Percentiles rank a stretch among this genome's conserved stretches.
Conservation (phyloP, 2,329 filamentous ascomycete species). For the Talaromyces sp. region DNA sequence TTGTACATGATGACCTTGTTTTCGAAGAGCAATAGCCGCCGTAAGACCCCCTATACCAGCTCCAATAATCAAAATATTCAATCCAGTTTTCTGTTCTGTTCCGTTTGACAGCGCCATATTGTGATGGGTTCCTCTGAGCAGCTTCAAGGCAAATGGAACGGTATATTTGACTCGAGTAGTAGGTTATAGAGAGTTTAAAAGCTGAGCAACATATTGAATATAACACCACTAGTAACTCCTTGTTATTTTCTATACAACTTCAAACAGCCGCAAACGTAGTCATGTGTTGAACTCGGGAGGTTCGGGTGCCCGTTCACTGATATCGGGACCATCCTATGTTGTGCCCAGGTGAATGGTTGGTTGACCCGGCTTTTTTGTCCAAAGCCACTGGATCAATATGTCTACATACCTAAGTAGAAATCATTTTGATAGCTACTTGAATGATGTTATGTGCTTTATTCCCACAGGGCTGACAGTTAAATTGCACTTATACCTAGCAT, state of each 20-base stretch:
- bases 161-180: not conserved
- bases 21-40: constrained; percentile 46
- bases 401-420: no score
- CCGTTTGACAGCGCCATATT: not conserved
- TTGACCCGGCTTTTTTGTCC: no score
- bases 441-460: no score
- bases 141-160: not conserved
- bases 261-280: no score
- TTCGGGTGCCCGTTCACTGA: not conserved
- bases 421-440: no score
- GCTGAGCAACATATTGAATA: not conserved
- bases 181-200: not conserved
- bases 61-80: constrained; percentile 31
- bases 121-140: not conserved
- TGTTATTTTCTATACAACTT: no score
- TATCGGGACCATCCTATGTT: not conserved
- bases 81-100: not conserved
- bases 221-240: no score
- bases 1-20: constrained; percentile 48
- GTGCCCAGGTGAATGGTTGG: no score
- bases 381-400: no score
- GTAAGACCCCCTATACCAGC: constrained; percentile 32
- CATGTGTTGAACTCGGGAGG: no score
- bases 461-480: no score
- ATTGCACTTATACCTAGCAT: no score